These are phyloP conservation scores for Pseudopithomyces chartarum DNA, from an alignment of 2,329 filamentous ascomycete genomes.

Conservation along the genomic window DNA sequence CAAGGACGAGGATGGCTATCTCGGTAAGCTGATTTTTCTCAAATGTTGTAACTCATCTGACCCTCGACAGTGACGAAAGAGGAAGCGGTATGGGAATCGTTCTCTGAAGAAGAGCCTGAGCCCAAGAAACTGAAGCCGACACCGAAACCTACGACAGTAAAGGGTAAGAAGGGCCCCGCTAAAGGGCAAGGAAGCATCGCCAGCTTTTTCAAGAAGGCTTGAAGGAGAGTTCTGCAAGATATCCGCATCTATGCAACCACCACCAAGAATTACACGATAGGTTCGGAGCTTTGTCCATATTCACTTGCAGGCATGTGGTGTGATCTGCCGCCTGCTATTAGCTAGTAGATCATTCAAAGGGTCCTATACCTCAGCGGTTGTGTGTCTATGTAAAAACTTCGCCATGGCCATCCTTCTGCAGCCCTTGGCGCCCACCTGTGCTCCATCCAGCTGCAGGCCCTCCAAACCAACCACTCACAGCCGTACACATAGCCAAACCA, in stretches of 20 bases:
- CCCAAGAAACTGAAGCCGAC: conserved; percentile 59
- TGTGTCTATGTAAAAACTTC: neutral
- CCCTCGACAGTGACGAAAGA: conserved; percentile 75
- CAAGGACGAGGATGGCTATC: conserved; percentile 87
- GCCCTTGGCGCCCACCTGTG: neutral
- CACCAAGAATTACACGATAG: neutral
- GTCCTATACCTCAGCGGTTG: neutral
- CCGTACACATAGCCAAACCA: conserved; percentile 16
- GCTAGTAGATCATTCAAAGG: neutral
- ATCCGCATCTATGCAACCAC: neutral
- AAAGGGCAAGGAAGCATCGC: conserved; percentile 80
- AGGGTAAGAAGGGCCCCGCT: conserved; percentile 56
- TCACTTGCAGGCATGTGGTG: neutral
- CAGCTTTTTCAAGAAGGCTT: conserved; percentile 88
- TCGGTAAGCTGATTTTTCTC: conserved; percentile 63
- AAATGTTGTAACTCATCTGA: conserved; percentile 15
- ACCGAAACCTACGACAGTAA: conserved; percentile 51
- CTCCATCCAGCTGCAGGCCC: neutral
- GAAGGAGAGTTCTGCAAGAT: neutral
- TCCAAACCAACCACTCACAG: conserved; percentile 17
- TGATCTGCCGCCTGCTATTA: neutral
- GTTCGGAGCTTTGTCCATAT: neutral
- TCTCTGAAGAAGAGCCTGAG: conserved; percentile 83
- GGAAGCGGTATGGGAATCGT: conserved; percentile 86
- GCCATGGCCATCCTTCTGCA: neutral